Base-by-base conservation (phyloP, 2,329 filamentous ascomycete species). In the Monosporascus sp. region DNA sequence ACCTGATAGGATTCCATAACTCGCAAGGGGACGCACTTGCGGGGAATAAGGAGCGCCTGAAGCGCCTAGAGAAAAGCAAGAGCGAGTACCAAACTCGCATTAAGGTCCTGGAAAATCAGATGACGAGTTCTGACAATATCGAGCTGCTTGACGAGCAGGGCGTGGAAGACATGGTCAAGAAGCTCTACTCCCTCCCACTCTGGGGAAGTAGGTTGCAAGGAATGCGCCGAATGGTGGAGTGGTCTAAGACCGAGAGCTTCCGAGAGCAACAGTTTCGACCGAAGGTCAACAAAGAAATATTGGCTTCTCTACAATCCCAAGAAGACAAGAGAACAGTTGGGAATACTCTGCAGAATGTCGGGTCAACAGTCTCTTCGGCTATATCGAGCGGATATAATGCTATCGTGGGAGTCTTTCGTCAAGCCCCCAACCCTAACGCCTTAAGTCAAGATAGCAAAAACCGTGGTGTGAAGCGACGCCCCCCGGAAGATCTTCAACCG, bases 1-100 rank as follows among this genome's bases (percentile, higher is more conserved):
- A 54, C 25, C 72, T 73, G 56, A 57, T 71, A 36, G 18, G 35
- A n/a, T 46, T 46, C 20, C 25, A 22, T 22, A 25, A 31, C 15
- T 46, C 43, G 9, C 24, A 43, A 27, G 41, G 38, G 22, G 22
- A n/a, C 37, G 27, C 39, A 51, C 38, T 46, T 18, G 24, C 43
- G 5, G 43, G n/a, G 39, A 56, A 56, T 24, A 50, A 54, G 20
- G 11, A 41, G 37, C 49, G 51, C 3, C 49, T 56, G 9, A 8
- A 20, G 2, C 17, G 47, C 9, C 50, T 56, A 9, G 48, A 52
- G 25, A 48, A 50, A 36, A 48, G 38, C 44, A 54, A 51, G 49
- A 6, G 18, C 7, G 39, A 35, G 27, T 54, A 56, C 18, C 15
- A 31, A 7, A 24, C 49, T 22, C 46, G 51, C 3, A 52, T 54